Base-by-base conservation (phyloP, 345 rosid genomes). In the Melaleuca quinquenervia region DNA sequence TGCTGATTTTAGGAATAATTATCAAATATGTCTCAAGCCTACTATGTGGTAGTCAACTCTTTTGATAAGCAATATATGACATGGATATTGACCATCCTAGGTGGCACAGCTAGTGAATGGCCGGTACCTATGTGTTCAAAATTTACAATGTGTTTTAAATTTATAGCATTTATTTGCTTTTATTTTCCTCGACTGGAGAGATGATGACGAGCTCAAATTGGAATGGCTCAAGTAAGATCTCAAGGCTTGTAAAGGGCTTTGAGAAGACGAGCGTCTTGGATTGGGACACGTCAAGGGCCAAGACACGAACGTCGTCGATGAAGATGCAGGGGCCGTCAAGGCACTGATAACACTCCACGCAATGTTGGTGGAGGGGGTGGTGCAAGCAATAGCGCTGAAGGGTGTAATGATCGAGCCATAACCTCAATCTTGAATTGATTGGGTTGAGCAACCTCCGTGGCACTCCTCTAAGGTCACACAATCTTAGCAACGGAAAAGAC, bases 121-220 rank as follows among this genome's bases (percentile, higher is more conserved):
- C 6, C 7, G 5, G 1, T 2, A 11, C n/a, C 9, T 2, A 36
- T 6, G 18, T 18, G 80, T 41, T 8, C 7, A 70, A 70, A 32
- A 18, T 18, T 70, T 70, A 3, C 13, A 18, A 9, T 70, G 8
- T 70, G 16, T 64, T 2, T 32, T 3, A 32, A 29, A 1, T 2
- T 70, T 8, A 18, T 16, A 13, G 13, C 5, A 3, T 32, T 18
- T 70, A 18, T 70, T 8, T 70, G 18, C 7, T 36, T 36, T 70
- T 2, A 0, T 16, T 16, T 50, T 82, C 55, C 3, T 91, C 89
- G 6, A 96, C 93, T 0, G 96, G 94, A 5, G 98, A 93, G 11
- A 96, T 96, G 1, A 93, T 94, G 26, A 93, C 84, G 6, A 97
- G 94, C 93, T 97, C 96, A 82, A 91, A 96, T 13, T 87, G 84